Conservation (phyloP, 2,329 filamentous ascomycete species). For the Verticillium nubilum region DNA sequence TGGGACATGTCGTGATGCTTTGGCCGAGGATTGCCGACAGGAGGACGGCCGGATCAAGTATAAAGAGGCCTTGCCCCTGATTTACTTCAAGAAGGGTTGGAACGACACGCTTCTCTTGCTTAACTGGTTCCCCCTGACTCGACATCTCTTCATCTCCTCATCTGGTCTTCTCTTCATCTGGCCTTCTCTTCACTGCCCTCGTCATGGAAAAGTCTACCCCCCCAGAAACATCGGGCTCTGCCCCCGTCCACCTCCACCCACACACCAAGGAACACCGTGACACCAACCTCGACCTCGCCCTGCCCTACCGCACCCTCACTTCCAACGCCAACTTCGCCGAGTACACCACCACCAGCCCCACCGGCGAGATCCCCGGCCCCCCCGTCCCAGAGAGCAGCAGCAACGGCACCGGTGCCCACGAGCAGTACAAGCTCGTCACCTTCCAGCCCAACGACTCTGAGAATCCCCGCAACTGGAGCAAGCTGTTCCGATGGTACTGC, state of each 20-base stretch:
- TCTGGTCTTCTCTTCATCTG: not conserved
- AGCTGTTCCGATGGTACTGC: slow-evolving; percentile 72
- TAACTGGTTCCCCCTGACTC: not conserved
- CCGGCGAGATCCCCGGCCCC: slow-evolving; percentile 54
- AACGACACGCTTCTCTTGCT: not conserved
- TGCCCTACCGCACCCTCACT: slow-evolving; percentile 61
- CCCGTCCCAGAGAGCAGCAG: slow-evolving; percentile 5
- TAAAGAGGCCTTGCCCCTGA: not conserved
- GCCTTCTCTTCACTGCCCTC: too few relatives aligned
- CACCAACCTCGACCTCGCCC: slow-evolving; percentile 43
- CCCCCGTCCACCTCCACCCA: slow-evolving; percentile 8
- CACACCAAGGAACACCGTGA: slow-evolving; percentile 29
- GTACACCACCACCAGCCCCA: slow-evolving; percentile 56
- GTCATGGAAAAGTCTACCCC: not conserved
- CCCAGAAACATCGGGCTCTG: not conserved
- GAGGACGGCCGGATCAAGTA: not conserved
- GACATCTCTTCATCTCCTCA: not conserved
- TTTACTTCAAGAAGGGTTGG: not conserved
- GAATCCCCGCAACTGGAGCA: slow-evolving; percentile 84
- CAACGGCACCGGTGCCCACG: slow-evolving; percentile 13
- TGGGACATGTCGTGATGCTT: not conserved
- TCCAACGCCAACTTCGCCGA: slow-evolving; percentile 58
- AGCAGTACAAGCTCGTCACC: slow-evolving; percentile 48
- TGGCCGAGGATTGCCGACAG: not conserved
- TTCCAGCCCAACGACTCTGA: slow-evolving; percentile 67